Base-by-base conservation (phyloP, 208 protist species). In the Trypanosoma platydactyli region DNA sequence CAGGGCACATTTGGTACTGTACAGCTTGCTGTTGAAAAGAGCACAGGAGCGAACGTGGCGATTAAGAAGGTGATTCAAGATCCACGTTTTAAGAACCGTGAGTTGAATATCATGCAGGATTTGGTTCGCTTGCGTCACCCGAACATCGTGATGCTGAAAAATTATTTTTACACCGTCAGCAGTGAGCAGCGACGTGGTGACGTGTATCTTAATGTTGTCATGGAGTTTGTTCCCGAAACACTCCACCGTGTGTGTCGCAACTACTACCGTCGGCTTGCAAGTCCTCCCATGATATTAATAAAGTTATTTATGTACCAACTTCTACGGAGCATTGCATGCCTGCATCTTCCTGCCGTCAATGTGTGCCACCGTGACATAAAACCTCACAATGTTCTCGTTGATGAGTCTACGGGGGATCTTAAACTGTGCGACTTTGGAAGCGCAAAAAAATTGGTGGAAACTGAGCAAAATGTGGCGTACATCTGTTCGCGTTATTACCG, bases 401-500 rank as follows among this genome's bases (percentile, higher is more conserved):
- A 99, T 77, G 98, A 99, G 78, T 62, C 87, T 30, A 92, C 95
- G 42, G 86, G 96, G 7, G 81, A 90, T 67, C 81, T 99, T 40
- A 91, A 98, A 68, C 78, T 99, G 3, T 99, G 99, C 62, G 97
- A 99, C 71, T 99, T 98, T 94, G 95, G 99, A 63, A 88, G 99
- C 45, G 98, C 99, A 4, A 99, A 99, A 86, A 99, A 99, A 67
- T 98, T 99, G 66, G 97, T 98, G 40, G 94, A 97, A 25, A 83
- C 83, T 40, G 84, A 95, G 74, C 96, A 98, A 60, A 99, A 99
- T 83, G 99, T 99, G 75, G 98, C 99, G 40, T 98, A 98, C 76
- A 99, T 99, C 46, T 99, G 98, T 60, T 99, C 98, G 3, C 85
- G 98, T 45, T 99, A 99, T 84, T 99, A 99, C 75, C 99, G 99